Base-by-base conservation (phyloP, 805 yeast species). In the Myxozyma udenii region DNA sequence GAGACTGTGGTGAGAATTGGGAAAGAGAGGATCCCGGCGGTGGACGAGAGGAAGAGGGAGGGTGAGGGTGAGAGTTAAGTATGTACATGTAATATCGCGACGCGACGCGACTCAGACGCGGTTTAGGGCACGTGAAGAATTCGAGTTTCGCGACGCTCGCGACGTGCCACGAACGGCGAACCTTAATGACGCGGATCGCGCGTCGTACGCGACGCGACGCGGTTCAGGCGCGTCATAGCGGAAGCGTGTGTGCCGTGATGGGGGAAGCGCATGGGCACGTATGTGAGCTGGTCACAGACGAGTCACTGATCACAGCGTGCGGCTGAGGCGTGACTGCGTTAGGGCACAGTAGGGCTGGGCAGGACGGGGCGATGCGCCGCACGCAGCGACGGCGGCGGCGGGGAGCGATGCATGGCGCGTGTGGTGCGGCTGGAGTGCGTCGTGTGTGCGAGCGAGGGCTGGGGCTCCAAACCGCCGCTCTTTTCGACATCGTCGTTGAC, bases 241-340 rank as follows among this genome's bases (percentile, higher is more conserved):
- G 28, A 7, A 19, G 19, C 19, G 30, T 21, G 18, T n/a, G 24
- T 30, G 30, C 45, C 42, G 26, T 35, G 41, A 35, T 7, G 41
- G 46, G 46, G 46, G 28, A 24, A 16, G 4, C 26, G 3, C 33
- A 14, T 28, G 12, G n/a, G n/a, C n/a, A n/a, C 14, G 12, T 9
- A 9, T 28, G 33, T 28, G 33, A 28, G 33, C 33, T 9, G 33
- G 14, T 9, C 14, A 14, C 33, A 14, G 33, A 14, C 14, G 33
- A 9, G 9, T 9, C 14, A 28, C 33, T 28, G 33, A 14, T 28
- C 14, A 21, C 11, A 30, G 38, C 22, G 16, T 2, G 39, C 21
- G 4, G 24, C 19, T 16, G 25, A 4, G 3, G 37, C 41, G 51
- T 47, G 51, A 47, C 51, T 47, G 51, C 42, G 3, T 41, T 41